Percentiles rank a stretch among this genome's conserved stretches.
Conservation (phyloP, 169 alveolate species). For the Eimeria falciformis region DNA sequence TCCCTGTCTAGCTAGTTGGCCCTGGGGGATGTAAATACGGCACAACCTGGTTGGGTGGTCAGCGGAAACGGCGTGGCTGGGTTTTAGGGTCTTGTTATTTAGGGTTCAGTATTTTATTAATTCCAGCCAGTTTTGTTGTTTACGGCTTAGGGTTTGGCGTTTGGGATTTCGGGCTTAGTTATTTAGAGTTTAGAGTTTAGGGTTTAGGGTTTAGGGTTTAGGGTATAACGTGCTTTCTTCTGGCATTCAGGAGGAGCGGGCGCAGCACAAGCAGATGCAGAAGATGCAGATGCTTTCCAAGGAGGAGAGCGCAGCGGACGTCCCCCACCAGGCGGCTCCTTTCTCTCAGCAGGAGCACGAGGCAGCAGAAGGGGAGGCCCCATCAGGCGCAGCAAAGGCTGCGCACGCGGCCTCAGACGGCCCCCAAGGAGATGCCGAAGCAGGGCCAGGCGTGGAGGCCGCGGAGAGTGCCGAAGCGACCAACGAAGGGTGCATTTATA, state of each 20-base stretch:
- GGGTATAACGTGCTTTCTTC: not conserved
- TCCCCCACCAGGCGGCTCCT: not conserved
- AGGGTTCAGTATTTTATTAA: no score
- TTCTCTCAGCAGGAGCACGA: not conserved
- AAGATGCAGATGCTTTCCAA: slow-evolving; percentile 1
- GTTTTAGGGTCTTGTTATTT: no score
- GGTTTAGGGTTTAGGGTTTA: slow-evolving; percentile 1
- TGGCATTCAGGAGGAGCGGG: slow-evolving; percentile 59
- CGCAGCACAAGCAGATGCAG: slow-evolving; percentile 59
- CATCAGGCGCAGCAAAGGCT: not conserved
- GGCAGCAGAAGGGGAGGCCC: slow-evolving; percentile 6
- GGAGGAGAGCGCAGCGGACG: not conserved
- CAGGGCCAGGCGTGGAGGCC: not conserved
- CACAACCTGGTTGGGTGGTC: no score
- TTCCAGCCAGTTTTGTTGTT: no score
- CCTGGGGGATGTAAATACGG: no score
- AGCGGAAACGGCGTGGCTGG: no score
- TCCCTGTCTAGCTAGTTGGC: no score
- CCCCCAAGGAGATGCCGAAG: not conserved
- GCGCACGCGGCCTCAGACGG: not conserved
- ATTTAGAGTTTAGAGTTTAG: no score
- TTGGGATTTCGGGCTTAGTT: no score
- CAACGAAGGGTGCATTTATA: not conserved
- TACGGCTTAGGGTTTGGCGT: no score
- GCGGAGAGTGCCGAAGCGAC: not conserved